Evolutionary conservation across 2,329 filamentous ascomycete genomes (phyloP), one percentile per base, ranked within the genome.

Genomic region (Sphaerostilbella broomeana): DNA sequence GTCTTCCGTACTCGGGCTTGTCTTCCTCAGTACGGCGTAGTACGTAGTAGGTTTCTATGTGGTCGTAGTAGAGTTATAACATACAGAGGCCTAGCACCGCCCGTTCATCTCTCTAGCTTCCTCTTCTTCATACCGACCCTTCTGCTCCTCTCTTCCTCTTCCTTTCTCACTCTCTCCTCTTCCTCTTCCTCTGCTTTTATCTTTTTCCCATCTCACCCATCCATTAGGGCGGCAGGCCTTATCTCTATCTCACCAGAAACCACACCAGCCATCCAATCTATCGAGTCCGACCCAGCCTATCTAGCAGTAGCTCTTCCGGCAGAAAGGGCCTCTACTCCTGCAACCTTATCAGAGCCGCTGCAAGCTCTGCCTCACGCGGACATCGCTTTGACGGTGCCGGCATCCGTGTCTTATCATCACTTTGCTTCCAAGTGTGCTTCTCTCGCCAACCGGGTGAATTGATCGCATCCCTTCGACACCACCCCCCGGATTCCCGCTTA

Each of bases 361-460:
- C 40, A 19, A 24, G 20, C 29, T 38, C 27, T 22, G n/a, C 24
- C 40, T 42, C 29, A 17, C 34, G 22, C n/a, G 40, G 35, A 34
- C 40, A 19, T 42, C 40, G 40, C 40, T 29, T 35, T 33, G 18
- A 13, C 16, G 34, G 34, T 42, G 40, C 40, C 40, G 40, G 35
- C 29, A 42, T 42, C 35, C 28, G 24, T 32, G 26, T 30, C 33
- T 34, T 25, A 25, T 34, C 40, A 32, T 34, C 11, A 27, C 30
- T 19, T 15, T 15, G 22, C 24, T 19, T 28, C 35, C 21, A n/a
- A n/a, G n/a, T n/a, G n/a, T n/a, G n/a, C 18, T 19, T 28, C 24
- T 17, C 17, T 21, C 26, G 21, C 18, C 17, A 12, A 12, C 21
- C 34, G 38, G 10, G 19, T 13, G n/a, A n/a, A 26, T 21, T 38